Evolutionary conservation across 2,329 filamentous ascomycete genomes (phyloP), one percentile per base, ranked within the genome.

Genomic region (Pseudogymnoascus verrucosus): DNA sequence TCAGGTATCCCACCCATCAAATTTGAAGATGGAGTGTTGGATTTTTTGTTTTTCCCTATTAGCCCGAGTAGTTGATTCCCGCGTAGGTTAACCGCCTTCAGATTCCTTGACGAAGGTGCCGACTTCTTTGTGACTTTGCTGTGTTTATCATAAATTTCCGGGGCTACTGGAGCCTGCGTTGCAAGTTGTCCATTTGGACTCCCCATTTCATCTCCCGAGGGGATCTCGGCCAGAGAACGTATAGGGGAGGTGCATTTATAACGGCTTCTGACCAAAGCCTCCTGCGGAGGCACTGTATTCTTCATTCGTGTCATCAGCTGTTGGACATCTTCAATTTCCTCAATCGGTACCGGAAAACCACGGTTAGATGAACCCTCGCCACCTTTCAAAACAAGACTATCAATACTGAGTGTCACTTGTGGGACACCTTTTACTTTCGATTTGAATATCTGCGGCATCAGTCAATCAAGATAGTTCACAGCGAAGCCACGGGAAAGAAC

Each of bases 391-490:
- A 40, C 11, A 31, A 61, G 59, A 26, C 26, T 42, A 26, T 61
- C 16, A 26, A 61, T 61, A n/a, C 8, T 42, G 31, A 61, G 59
- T 61, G 39, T 40, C 59, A 61, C 59, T 40, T 26, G 36, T 42
- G 59, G 34, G 59, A 5, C 36, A 40, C 59, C 39, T 23, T 57
- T 57, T 34, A 34, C 14, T 34, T 34, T 11, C 3, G 16, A 11
- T 12, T 57, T 36, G 28, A 57, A 57, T 5, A 21, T 5, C 51
- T 57, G 28, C 11, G 14, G n/a, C 10, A 36, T 19, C 51, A 6
- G 51, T 57, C 21, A 57, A 21, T 36, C 10, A 57, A 36, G 28
- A 3, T 57, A 16, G n/a, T 28, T 16, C 51, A 34, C n/a, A 57
- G 34, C 51, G 11, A 57, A 57, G n/a, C 51, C 16, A 57, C 11